Percentiles rank a stretch among this genome's conserved stretches.
phyloP scores from a whole-genome alignment of 306 rosid genomes.

The Prunus davidiana region DNA sequence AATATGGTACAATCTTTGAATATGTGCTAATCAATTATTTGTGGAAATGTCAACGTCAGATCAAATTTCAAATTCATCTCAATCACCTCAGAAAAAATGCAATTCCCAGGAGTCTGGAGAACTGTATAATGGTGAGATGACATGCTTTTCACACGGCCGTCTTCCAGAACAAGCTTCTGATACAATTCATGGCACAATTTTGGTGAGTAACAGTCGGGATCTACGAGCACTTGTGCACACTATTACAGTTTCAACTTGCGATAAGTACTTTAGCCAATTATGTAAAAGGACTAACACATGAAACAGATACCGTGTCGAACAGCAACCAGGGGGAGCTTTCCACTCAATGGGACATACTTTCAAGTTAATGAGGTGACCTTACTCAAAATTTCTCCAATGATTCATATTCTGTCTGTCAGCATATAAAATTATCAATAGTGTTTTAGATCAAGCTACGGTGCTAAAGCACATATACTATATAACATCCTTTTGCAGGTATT shows the following conservation, averaged over 20 bases:
- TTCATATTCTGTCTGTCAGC: not conserved
- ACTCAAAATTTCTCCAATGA: not conserved
- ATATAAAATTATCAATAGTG: not conserved
- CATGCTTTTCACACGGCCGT: conserved; percentile 17
- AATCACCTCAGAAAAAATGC: conserved; percentile 15
- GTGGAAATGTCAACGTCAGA: conserved; percentile 17
- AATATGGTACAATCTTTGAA: not conserved
- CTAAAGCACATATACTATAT: not conserved
- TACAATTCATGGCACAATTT: conserved; percentile 53
- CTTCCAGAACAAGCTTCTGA: conserved; percentile 26
- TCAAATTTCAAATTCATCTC: conserved; percentile 21
- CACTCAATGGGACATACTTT: conserved; percentile 75
- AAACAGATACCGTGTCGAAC: conserved; percentile 69
- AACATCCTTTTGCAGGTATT: conserved; percentile 41
- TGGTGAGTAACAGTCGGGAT: conserved; percentile 37
- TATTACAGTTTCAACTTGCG: not conserved
- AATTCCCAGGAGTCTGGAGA: conserved; percentile 5
- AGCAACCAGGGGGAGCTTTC: conserved; percentile 56
- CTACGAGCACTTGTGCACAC: not conserved
- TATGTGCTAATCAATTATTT: not conserved
- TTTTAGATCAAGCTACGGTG: not conserved
- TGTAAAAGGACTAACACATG: conserved; percentile 1
- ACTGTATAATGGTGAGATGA: conserved; percentile 5
- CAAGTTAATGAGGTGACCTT: conserved; percentile 70
- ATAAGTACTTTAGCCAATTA: not conserved